These are phyloP conservation scores for Rhizopogon vinicolor DNA, from an alignment of 768 basidiomycete genomes.

Conservation along the genomic window DNA sequence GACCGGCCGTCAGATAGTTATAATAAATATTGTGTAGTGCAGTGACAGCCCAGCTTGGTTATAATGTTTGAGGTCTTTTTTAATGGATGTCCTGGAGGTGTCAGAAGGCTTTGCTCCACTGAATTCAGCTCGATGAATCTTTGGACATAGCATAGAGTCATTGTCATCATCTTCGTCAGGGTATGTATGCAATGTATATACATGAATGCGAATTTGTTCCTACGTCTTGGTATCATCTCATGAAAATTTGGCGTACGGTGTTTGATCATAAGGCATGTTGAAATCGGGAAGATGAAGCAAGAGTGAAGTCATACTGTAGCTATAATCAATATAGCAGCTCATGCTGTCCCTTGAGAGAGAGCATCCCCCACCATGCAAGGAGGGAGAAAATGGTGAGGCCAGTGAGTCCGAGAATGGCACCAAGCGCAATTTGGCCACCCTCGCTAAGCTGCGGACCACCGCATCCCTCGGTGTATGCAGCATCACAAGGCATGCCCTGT, in stretches of 20 bases:
- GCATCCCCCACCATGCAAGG: conserved; percentile 29
- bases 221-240: neutral
- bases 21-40: too few species aligned
- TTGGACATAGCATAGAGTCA: too few species aligned
- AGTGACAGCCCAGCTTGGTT: too few species aligned
- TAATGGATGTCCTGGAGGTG: too few species aligned
- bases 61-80: too few species aligned
- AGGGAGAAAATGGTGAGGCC: conserved; percentile 52
- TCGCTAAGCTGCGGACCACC: conserved; percentile 47
- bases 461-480: conserved; percentile 55
- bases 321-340: neutral
- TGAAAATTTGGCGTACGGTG: neutral
- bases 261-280: neutral
- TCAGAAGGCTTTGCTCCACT: too few species aligned
- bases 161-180: neutral
- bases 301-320: neutral
- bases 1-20: too few species aligned
- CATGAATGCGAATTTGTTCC: neutral
- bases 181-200: neutral
- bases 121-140: too few species aligned
- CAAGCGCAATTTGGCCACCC: conserved; percentile 67
- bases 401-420: conserved; percentile 55
- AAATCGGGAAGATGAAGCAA: neutral
- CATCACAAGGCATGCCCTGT: conserved; percentile 73
- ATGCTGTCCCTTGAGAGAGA: neutral